Conservation (phyloP, 148 eudicot genomes). For the Persicaria tinctoria region DNA sequence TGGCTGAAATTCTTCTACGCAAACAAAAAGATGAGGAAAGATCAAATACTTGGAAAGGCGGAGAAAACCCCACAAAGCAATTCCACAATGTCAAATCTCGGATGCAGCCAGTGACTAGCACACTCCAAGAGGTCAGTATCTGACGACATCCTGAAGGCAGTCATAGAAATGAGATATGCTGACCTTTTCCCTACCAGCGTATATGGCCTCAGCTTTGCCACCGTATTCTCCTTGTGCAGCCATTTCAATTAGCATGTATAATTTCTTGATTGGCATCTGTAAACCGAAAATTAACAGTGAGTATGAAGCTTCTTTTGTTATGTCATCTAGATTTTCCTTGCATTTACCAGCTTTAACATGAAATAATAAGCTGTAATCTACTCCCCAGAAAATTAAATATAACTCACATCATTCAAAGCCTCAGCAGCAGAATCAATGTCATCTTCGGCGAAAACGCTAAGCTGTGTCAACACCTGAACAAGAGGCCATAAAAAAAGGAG, state of each 20-base stretch:
- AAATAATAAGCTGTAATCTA: background rate
- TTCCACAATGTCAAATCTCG: background rate
- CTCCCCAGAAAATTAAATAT: background rate
- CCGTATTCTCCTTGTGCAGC: slow-evolving; percentile 25
- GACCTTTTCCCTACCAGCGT: slow-evolving; percentile 17
- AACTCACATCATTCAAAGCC: slow-evolving; percentile 77
- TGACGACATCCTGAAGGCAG: slow-evolving; percentile 22
- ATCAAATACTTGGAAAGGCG: background rate
- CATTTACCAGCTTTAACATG: background rate
- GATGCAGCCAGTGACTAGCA: background rate
- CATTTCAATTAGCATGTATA: slow-evolving; percentile 23
- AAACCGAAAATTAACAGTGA: background rate
- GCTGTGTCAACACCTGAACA: slow-evolving; percentile 66
- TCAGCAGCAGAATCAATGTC: slow-evolving; percentile 90
- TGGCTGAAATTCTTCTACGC: background rate
- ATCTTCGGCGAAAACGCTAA: slow-evolving; percentile 67
- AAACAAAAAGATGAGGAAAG: background rate
- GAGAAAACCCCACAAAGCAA: background rate
- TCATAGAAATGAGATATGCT: slow-evolving; percentile 19
- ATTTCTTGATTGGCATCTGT: slow-evolving; percentile 20
- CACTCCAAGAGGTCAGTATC: slow-evolving; percentile 5
- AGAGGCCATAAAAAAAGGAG: background rate
- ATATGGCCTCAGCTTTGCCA: slow-evolving; percentile 19
- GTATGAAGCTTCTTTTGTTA: background rate
- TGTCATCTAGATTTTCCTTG: background rate